These are phyloP conservation scores for Yamadazyma mexicana DNA, from an alignment of 1,139 yeast species.

Conservation along the genomic window DNA sequence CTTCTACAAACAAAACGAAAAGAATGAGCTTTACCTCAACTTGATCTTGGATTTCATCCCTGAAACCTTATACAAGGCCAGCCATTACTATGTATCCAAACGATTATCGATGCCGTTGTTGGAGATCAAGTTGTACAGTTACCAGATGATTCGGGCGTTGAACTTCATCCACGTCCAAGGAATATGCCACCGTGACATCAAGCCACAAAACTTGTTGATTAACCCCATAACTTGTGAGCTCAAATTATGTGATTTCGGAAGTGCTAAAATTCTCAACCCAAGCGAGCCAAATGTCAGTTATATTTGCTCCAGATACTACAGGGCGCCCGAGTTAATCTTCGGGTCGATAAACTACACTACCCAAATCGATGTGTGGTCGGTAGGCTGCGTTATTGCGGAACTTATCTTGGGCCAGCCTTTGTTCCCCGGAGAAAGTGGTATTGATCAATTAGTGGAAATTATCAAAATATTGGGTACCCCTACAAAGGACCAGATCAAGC, in stretches of 20 bases:
- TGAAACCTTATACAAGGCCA: constrained; percentile 88
- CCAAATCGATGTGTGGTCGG: constrained; percentile 96
- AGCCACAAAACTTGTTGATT: constrained; percentile 75
- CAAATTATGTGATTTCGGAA: constrained; percentile 81
- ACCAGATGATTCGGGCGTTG: constrained; percentile 86
- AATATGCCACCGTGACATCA: constrained; percentile 91
- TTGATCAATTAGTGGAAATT: constrained; percentile 95
- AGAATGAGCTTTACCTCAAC: constrained; percentile 81
- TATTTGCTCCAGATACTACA: constrained; percentile 76
- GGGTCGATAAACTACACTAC: constrained; percentile 95
- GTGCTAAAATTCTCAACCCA: constrained; percentile 74
- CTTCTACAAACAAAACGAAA: constrained; percentile 79
- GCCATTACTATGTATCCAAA: constrained; percentile 76
- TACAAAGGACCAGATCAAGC: constrained; percentile 82
- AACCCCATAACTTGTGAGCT: constrained; percentile 66
- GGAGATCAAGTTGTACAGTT: constrained; percentile 87
- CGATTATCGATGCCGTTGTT: constrained; percentile 83
- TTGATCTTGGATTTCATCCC: constrained; percentile 90
- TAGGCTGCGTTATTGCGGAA: constrained; percentile 98
- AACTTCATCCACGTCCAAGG: constrained; percentile 90
- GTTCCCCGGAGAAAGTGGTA: constrained; percentile 97
- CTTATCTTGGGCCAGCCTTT: constrained; percentile 91
- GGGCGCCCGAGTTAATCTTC: constrained; percentile 86
- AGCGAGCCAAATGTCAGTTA: constrained; percentile 76
- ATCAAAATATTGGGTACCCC: constrained; percentile 97